Conservation (phyloP, 2,329 filamentous ascomycete species). For the Myriosclerotinia scirpicola region DNA sequence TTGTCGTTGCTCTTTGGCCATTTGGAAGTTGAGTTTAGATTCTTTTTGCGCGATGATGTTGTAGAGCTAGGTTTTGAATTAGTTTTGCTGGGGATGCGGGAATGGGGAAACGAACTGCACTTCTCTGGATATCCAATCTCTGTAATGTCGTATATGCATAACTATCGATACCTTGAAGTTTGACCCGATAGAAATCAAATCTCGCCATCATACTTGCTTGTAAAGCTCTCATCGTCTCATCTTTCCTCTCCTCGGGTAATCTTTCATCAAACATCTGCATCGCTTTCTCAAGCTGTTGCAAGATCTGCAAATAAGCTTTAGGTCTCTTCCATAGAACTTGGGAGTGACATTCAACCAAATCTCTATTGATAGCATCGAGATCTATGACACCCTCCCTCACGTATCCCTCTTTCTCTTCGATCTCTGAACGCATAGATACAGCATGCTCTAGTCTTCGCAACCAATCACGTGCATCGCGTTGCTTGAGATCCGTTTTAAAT, state of each 20-base stretch:
- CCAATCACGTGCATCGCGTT: constrained; percentile 63
- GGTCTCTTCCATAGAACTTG: constrained; percentile 64
- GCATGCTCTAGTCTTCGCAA: constrained; percentile 60
- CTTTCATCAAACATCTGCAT: constrained; percentile 42
- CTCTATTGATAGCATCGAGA: constrained; percentile 59
- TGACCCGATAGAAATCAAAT: constrained; percentile 60
- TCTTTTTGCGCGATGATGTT: constrained; percentile 67
- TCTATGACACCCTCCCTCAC: constrained; percentile 54
- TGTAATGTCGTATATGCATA: constrained; percentile 63
- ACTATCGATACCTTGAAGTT: constrained; percentile 61
- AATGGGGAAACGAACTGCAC: constrained; percentile 50
- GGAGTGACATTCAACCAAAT: constrained; percentile 63
- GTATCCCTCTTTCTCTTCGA: constrained; percentile 49
- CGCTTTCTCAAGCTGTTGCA: constrained; percentile 50
- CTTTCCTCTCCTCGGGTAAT: constrained; percentile 25
- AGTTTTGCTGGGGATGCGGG: background rate
- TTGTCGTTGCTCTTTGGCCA: constrained; percentile 46
- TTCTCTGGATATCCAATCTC: constrained; percentile 59
- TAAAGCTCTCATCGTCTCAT: constrained; percentile 44
- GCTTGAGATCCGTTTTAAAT: constrained; percentile 57
- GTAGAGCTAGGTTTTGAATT: constrained; percentile 50
- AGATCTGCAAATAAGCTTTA: constrained; percentile 58
- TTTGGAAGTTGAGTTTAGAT: constrained; percentile 62
- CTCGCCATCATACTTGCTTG: constrained; percentile 55
- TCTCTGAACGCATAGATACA: constrained; percentile 52